Percentiles rank a stretch among this genome's conserved stretches.
These are phyloP conservation scores for Trypanosoma avium DNA, from an alignment of 208 protist genomes.

Conservation along the genomic window DNA sequence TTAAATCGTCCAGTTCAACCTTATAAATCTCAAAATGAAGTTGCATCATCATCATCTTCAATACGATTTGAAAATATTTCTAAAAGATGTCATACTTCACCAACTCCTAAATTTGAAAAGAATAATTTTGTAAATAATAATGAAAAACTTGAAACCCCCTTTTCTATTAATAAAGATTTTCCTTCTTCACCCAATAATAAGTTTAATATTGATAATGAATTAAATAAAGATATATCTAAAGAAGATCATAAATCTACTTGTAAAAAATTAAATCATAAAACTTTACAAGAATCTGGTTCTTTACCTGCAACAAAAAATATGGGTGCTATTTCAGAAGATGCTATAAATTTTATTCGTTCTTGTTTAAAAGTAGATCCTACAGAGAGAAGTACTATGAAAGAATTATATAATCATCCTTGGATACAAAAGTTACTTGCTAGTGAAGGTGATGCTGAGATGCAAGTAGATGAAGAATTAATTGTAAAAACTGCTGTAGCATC, in stretches of 20 bases:
- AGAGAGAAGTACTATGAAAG: constrained; percentile 46
- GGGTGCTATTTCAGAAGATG: constrained; percentile 35
- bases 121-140: no score
- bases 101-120: no score
- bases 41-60: not conserved
- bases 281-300: not conserved
- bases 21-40: not conserved
- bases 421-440: constrained; percentile 27
- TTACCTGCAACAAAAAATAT: constrained; percentile 9
- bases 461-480: not conserved
- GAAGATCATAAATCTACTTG: no score
- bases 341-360: constrained; percentile 59
- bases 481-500: not conserved
- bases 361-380: constrained; percentile 41
- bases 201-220: no score
- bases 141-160: no score
- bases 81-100: no score
- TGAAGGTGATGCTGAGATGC: not conserved
- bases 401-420: constrained; percentile 63
- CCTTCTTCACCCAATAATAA: no score
- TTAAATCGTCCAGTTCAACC: no score
- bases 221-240: no score
- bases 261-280: no score
- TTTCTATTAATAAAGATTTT: no score
- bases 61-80: not conserved